Evolutionary conservation across 2,329 filamentous ascomycete species (phyloP), one percentile per base, ranked within the genome.

Genomic region (Penicillium sp.): DNA sequence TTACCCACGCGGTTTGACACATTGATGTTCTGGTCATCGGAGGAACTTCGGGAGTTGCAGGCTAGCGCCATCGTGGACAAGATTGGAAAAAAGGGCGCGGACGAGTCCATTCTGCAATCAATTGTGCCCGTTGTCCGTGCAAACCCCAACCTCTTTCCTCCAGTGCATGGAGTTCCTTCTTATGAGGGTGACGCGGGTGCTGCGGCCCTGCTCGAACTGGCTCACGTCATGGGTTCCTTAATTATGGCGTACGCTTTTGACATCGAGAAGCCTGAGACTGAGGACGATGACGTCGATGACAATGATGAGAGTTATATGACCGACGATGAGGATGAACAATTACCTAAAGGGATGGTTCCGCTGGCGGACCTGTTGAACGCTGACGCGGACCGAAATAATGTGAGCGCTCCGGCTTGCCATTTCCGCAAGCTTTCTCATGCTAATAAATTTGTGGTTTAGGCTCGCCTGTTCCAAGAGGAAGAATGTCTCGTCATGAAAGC

Each of bases 161-260:
- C 67, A 9, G 29, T 58, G 43, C 54, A 54, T 53, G 66, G 56
- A 52, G 68, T 76, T 59, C 69, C 56, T 55, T 74, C 50, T 61
- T 74, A 50, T 56, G 54, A 72, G 60, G 55, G 67, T 60, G 54
- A 67, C 57, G 48, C 66, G 47, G 57, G 73, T 18, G 56, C 77
- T 47, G 69, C 73, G 47, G 67, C 75, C 25, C 68, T 84, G 9
- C 61, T 84, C 3, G 60, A 69, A 12, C 66, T 82, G 13, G 85
- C 86, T 45, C 89, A 95, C 65, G 78, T 82, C 7, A 90, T 95
- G 84, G 90, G 87, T 1, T 90, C 85, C 51, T 82, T 86, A 12
- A 91, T 95, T 56, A 94, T 95, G 89, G 85, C 89, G 0, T 95
- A 95, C 64, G 89, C 89, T 0, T 95, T 95, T 64, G 90, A 95